Evolutionary conservation across 148 eudicot species (phyloP).

Genomic region (Spergularia marina): DNA sequence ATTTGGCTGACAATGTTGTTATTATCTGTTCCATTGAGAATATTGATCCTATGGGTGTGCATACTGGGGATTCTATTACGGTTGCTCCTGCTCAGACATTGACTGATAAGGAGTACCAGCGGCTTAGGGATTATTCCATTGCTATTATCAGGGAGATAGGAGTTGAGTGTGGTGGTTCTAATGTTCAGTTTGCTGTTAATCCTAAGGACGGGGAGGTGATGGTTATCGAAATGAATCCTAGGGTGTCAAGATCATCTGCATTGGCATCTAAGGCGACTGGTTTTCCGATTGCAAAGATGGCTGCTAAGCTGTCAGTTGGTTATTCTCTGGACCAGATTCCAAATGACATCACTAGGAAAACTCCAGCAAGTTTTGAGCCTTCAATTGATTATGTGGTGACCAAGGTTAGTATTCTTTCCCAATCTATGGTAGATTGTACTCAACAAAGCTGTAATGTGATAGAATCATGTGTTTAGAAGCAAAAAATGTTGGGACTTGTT

Average conservation of each 20-base stretch:
- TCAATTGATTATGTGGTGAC: constrained; percentile 97
- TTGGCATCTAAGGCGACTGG: constrained; percentile 99
- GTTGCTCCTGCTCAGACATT: constrained; percentile 97
- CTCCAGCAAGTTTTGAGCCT: constrained; percentile 98
- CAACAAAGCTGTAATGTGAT: neutral
- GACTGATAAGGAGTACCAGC: constrained; percentile 95
- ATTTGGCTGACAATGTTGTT: constrained; percentile 97
- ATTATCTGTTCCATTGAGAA: constrained; percentile 95
- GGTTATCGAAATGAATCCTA: constrained; percentile 98
- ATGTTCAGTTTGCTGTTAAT: constrained; percentile 95
- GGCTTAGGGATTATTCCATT: constrained; percentile 88
- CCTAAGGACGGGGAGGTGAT: constrained; percentile 95
- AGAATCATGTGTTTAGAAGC: no score
- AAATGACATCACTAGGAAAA: constrained; percentile 93
- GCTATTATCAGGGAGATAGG: constrained; percentile 96
- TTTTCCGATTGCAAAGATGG: constrained; percentile 97
- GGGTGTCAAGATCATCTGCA: constrained; percentile 97
- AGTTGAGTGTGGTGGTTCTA: constrained; percentile 98
- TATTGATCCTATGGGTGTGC: constrained; percentile 96
- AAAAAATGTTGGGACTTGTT: neutral
- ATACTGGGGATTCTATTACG: constrained; percentile 92
- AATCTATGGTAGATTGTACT: neutral
- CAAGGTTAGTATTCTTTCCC: constrained; percentile 47
- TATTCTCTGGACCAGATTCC: constrained; percentile 95
- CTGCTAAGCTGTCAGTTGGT: constrained; percentile 95